Evolutionary conservation across 2,329 filamentous ascomycete species (phyloP).

Genomic region (Colletotrichum godetiae): DNA sequence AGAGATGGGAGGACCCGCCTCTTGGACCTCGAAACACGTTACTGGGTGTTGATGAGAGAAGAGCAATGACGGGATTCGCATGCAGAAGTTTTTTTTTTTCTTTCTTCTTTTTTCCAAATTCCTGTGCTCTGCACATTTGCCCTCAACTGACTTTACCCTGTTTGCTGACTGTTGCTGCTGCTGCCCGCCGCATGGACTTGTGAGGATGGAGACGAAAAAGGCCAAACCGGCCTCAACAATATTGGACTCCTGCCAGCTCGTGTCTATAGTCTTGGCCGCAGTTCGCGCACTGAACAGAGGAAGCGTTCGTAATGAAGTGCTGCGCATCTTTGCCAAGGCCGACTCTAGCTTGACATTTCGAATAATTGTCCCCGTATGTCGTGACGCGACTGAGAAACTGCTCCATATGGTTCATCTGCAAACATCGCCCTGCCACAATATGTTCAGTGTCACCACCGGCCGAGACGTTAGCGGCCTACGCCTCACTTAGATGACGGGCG

Average conservation of each 20-base stretch:
- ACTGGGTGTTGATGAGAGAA: background rate
- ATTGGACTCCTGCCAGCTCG: constrained; percentile 27
- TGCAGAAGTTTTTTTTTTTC: background rate
- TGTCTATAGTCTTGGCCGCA: constrained; percentile 19
- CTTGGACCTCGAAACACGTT: constrained; percentile 31
- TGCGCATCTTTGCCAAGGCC: constrained; percentile 27
- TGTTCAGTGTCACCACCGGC: background rate
- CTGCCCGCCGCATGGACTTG: background rate
- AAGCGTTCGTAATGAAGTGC: constrained; percentile 1
- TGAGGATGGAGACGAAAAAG: background rate
- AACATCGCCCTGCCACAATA: background rate
- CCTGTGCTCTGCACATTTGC: background rate
- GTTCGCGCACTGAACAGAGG: background rate
- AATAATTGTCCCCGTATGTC: background rate
- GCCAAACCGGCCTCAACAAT: constrained; percentile 19
- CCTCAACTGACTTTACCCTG: background rate
- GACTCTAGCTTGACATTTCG: background rate
- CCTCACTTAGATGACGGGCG: background rate
- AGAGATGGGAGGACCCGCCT: constrained; percentile 33
- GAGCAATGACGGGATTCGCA: constrained; percentile 13
- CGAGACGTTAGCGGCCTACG: background rate
- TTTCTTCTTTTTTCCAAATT: background rate
- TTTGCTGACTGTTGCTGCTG: background rate
- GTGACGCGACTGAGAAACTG: background rate
- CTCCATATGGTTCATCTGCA: background rate